phyloP scores from a whole-genome alignment of 495 filamentous ascomycete species.

The Penicillium egyptiacum region DNA sequence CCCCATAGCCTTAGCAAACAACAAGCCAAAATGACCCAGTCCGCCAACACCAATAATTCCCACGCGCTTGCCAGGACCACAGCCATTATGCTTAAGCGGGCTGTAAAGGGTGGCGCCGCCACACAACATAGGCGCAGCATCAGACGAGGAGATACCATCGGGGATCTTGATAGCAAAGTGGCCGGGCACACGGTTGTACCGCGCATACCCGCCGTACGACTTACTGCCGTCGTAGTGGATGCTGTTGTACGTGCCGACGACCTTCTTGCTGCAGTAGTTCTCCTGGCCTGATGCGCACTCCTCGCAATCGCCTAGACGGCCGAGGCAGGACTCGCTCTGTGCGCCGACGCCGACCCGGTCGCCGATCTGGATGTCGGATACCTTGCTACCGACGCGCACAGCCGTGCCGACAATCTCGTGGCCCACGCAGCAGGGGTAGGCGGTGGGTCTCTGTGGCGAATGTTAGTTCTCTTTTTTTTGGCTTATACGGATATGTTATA shows the following conservation, averaged over 20 bases:
- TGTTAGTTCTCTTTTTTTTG: constrained; percentile 6
- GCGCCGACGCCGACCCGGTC: constrained; percentile 89
- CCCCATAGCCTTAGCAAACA: constrained; percentile 66
- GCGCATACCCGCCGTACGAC: constrained; percentile 66
- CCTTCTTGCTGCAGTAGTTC: constrained; percentile 64
- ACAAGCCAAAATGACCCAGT: constrained; percentile 67
- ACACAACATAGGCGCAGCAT: constrained; percentile 83
- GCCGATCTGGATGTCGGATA: constrained; percentile 67
- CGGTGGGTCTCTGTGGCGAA: constrained; percentile 43
- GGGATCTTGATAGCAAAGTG: constrained; percentile 84
- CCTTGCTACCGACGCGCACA: constrained; percentile 70
- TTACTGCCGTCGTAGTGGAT: constrained; percentile 54
- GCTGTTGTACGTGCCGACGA: constrained; percentile 48
- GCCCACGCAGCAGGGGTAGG: constrained; percentile 73
- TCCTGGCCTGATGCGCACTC: constrained; percentile 65
- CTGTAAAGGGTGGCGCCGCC: constrained; percentile 77
- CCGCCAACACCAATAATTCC: constrained; percentile 85
- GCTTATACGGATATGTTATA: neutral
- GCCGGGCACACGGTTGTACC: constrained; percentile 68
- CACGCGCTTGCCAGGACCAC: constrained; percentile 78
- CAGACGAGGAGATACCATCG: constrained; percentile 52
- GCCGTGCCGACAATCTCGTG: constrained; percentile 83
- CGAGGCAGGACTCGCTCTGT: constrained; percentile 69
- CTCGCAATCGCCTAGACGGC: constrained; percentile 60
- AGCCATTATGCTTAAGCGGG: constrained; percentile 70